phyloP scores from a whole-genome alignment of 768 basidiomycete species.

The Mycena sanguinolenta region DNA sequence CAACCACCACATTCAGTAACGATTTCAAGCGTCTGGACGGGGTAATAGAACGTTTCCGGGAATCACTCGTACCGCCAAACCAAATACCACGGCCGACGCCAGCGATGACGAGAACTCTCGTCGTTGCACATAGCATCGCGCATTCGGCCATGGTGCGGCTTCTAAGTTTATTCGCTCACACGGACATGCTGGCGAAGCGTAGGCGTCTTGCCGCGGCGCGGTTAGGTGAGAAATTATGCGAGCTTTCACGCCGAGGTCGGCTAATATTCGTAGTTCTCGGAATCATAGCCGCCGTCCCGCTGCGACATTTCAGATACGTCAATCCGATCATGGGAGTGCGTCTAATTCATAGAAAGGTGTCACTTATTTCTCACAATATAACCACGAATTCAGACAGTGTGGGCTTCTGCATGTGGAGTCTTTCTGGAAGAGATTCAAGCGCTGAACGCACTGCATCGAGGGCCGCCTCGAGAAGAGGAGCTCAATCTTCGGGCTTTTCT shows the following conservation, averaged over 20 bases:
- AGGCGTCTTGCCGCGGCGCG: constrained; percentile 41
- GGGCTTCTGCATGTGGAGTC: constrained; percentile 25
- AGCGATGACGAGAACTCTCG: constrained; percentile 30
- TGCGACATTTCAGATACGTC: constrained; percentile 38
- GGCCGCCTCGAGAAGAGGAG: constrained; percentile 17
- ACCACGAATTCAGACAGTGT: constrained; percentile 16
- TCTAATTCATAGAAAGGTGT: neutral
- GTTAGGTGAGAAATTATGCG: neutral
- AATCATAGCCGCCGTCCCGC: constrained; percentile 36
- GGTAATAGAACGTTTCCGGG: constrained; percentile 40
- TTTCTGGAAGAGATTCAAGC: constrained; percentile 22
- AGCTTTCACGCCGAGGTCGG: neutral
- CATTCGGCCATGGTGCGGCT: constrained; percentile 54
- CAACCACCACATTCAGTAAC: neutral
- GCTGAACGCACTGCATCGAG: neutral
- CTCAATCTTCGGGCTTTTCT: constrained; percentile 17
- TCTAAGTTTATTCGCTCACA: constrained; percentile 44
- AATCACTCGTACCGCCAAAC: constrained; percentile 30
- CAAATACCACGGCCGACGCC: constrained; percentile 18
- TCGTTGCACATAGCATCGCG: constrained; percentile 52
- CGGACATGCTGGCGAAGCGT: constrained; percentile 38
- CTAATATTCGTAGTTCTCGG: constrained; percentile 25
- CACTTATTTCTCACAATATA: neutral
- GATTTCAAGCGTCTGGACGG: constrained; percentile 41
- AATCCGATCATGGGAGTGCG: constrained; percentile 50